Conservation (phyloP, 768 basidiomycete genomes). For the Amanita pallidorosea region DNA sequence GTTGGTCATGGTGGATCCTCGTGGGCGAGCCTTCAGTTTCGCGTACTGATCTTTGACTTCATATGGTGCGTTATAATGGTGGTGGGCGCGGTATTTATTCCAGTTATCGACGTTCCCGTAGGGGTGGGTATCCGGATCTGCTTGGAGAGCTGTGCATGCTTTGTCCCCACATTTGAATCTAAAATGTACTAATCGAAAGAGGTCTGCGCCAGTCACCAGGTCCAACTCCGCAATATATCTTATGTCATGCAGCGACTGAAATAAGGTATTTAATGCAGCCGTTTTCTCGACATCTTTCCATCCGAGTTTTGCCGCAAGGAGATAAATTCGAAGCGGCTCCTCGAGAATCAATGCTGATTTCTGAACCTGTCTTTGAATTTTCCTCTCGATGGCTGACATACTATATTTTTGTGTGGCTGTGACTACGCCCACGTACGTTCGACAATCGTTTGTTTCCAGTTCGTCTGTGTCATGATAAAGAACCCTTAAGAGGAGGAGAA, state of each 20-base stretch:
- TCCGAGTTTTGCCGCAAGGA: not conserved
- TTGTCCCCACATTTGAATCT: not conserved
- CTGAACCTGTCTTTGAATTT: not conserved
- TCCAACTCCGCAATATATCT: not conserved
- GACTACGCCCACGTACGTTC: not conserved
- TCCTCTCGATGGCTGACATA: conserved; percentile 1
- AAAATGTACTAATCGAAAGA: not conserved
- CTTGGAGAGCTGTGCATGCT: not conserved
- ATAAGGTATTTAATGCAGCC: not conserved
- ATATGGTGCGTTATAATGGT: too few species aligned
- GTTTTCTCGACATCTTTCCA: not conserved
- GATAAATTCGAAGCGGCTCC: not conserved
- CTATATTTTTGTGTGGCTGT: not conserved
- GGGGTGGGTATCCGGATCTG: not conserved
- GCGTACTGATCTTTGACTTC: not conserved
- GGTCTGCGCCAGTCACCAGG: not conserved
- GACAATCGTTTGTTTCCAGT: not conserved
- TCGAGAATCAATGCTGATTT: not conserved
- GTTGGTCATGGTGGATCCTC: not conserved
- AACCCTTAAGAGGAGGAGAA: conserved; percentile 5
- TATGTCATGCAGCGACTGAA: not conserved
- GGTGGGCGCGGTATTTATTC: not conserved
- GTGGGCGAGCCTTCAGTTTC: not conserved
- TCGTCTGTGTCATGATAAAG: conserved; percentile 3
- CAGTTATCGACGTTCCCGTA: not conserved